Percentiles rank a stretch among this genome's conserved stretches.
These are phyloP conservation scores for Sanghuangporus weigelae DNA, from an alignment of 1,284 basidiomycete genomes.

Conservation along the genomic window DNA sequence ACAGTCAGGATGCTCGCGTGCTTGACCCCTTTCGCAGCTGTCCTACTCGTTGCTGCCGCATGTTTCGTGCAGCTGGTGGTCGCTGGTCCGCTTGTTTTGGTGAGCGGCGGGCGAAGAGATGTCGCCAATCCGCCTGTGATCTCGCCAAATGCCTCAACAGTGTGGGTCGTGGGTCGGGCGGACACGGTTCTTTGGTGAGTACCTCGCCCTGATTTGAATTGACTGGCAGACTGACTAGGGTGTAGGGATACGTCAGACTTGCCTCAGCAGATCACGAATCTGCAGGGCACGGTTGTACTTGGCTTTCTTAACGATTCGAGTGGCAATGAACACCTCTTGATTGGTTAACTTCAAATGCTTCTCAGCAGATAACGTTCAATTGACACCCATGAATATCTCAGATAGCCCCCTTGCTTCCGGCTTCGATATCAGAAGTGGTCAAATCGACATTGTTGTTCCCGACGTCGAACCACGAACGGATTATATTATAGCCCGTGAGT, in stretches of 20 bases:
- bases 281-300: slow-evolving; percentile 12
- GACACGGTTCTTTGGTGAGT: slow-evolving; percentile 17
- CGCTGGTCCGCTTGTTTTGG: slow-evolving; percentile 3
- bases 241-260: slow-evolving; percentile 14
- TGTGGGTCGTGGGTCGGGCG: slow-evolving; percentile 13
- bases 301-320: slow-evolving; percentile 18
- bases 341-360: slow-evolving; percentile 3
- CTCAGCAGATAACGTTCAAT: not conserved
- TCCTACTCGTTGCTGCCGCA: slow-evolving; percentile 4
- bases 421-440: slow-evolving; percentile 36
- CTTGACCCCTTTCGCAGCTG: not conserved
- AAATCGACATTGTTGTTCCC: slow-evolving; percentile 32
- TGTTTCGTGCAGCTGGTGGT: not conserved
- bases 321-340: slow-evolving; percentile 14
- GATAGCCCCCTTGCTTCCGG: slow-evolving; percentile 37
- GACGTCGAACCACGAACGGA: slow-evolving; percentile 23
- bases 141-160: slow-evolving; percentile 15
- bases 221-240: not conserved
- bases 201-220: not conserved
- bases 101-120: slow-evolving; percentile 5
- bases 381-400: slow-evolving; percentile 19
- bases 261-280: slow-evolving; percentile 15
- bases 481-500: slow-evolving; percentile 39
- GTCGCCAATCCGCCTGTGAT: slow-evolving; percentile 16
- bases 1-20: slow-evolving; percentile 3